Evolutionary conservation across 140 eudicot genomes (phyloP).

Genomic region (Cichorium intybus): DNA sequence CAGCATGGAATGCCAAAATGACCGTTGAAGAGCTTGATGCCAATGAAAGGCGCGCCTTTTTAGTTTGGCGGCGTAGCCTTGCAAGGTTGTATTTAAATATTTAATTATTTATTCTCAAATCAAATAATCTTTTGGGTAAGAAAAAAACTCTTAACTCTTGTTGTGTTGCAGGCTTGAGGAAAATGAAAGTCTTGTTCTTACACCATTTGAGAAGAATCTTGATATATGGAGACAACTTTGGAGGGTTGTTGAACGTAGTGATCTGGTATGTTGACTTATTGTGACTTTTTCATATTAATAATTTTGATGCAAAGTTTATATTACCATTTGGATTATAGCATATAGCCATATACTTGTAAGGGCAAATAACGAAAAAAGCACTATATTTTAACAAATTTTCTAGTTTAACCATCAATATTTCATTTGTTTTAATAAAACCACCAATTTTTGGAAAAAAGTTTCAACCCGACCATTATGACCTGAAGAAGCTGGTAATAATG

Average conservation of each 20-base stretch:
- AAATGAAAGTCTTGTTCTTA: conserved; percentile 89
- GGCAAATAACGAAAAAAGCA: no score
- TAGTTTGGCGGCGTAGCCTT: conserved; percentile 92
- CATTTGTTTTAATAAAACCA: no score
- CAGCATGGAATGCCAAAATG: conserved; percentile 80
- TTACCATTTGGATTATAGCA: background rate
- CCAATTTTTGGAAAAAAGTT: no score
- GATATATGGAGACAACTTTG: conserved; percentile 99
- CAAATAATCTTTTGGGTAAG: background rate
- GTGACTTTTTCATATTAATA: background rate
- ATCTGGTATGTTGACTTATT: conserved; percentile 49
- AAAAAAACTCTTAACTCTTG: no score
- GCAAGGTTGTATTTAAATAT: conserved; percentile 87
- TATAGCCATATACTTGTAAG: background rate
- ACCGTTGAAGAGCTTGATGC: conserved; percentile 92
- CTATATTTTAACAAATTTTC: no score
- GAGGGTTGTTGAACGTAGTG: conserved; percentile 98
- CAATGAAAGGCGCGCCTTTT: conserved; percentile 77
- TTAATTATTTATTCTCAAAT: background rate
- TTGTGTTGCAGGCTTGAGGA: conserved; percentile 78
- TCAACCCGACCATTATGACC: no score
- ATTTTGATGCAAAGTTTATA: background rate
- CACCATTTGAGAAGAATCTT: conserved; percentile 96
- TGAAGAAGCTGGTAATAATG: no score
- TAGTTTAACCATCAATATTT: no score